A percentile compares a stretch with the other conserved stretches of the same genome.
Evolutionary conservation across 1,139 yeast species (phyloP).

Genomic region (Yamadazyma songkhlaensis): DNA sequence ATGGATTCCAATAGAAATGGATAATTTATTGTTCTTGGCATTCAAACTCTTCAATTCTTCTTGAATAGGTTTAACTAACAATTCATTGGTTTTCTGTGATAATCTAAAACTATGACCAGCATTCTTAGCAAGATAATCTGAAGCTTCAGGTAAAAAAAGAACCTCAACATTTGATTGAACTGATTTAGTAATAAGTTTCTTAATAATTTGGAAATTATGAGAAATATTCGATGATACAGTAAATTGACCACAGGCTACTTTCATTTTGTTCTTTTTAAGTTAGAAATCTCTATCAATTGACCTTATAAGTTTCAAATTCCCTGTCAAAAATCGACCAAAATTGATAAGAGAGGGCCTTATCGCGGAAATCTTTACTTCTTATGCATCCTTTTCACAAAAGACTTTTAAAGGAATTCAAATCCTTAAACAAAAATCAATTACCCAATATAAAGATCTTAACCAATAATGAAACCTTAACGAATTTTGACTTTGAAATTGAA

Average conservation of each 20-base stretch:
- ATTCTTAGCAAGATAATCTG: constrained; percentile 77
- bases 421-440: constrained; percentile 17
- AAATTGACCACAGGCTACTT: constrained; percentile 82
- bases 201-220: constrained; percentile 58
- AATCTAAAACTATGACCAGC: constrained; percentile 63
- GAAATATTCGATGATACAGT: constrained; percentile 66
- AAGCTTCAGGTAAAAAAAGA: constrained; percentile 88
- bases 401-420: constrained; percentile 40
- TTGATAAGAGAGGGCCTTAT: background rate
- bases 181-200: constrained; percentile 60
- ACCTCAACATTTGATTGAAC: constrained; percentile 56
- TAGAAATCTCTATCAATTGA: background rate
- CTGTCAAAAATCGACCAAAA: background rate
- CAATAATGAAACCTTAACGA: constrained; percentile 20
- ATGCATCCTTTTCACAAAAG: constrained; percentile 36
- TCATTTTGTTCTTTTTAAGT: constrained; percentile 10
- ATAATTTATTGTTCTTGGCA: constrained; percentile 16
- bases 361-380: constrained; percentile 1
- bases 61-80: constrained; percentile 51
- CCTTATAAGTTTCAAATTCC: background rate
- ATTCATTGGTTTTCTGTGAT: constrained; percentile 50
- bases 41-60: constrained; percentile 33
- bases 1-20: constrained; percentile 69
- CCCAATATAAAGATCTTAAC: constrained; percentile 29
- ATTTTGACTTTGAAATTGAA: constrained; percentile 23